phyloP scores from a whole-genome alignment of 257 asterid species.

The Jacaranda copaia region DNA sequence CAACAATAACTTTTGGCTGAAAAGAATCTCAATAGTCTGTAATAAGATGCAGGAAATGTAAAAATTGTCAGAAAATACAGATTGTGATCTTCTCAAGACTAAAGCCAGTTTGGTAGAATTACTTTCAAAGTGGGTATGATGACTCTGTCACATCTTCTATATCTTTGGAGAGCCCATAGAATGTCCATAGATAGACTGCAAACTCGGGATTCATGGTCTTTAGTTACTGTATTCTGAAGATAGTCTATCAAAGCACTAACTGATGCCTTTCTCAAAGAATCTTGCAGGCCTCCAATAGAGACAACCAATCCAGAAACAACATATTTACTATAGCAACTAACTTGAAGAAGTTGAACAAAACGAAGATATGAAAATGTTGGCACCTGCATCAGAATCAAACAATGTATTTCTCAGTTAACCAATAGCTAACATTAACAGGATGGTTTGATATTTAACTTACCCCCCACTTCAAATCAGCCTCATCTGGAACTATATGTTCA shows the following conservation, averaged over 20 bases:
- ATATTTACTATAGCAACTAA: slow-evolving; percentile 74
- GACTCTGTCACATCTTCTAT: slow-evolving; percentile 82
- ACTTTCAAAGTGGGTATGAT: slow-evolving; percentile 88
- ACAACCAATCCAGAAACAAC: slow-evolving; percentile 83
- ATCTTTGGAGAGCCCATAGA: slow-evolving; percentile 82
- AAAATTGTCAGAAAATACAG: background rate
- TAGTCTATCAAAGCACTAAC: slow-evolving; percentile 77
- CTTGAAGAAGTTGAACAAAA: slow-evolving; percentile 77
- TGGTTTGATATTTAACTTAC: slow-evolving; percentile 55
- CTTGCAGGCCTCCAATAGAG: slow-evolving; percentile 94
- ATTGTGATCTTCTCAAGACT: slow-evolving; percentile 18
- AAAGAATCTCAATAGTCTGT: slow-evolving; percentile 93
- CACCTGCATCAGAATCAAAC: slow-evolving; percentile 64
- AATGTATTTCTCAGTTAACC: slow-evolving; percentile 30
- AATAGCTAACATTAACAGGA: slow-evolving; percentile 25
- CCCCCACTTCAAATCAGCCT: slow-evolving; percentile 73
- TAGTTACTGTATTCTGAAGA: slow-evolving; percentile 58
- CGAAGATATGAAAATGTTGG: slow-evolving; percentile 79
- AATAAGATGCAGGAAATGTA: slow-evolving; percentile 42
- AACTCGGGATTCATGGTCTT: slow-evolving; percentile 55
- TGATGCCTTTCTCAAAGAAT: slow-evolving; percentile 80
- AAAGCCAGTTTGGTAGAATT: slow-evolving; percentile 31
- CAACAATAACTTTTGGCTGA: slow-evolving; percentile 80
- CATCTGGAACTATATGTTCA: slow-evolving; percentile 65
- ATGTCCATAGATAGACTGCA: slow-evolving; percentile 66